Conservation (phyloP, 192 early-diverging fungal species). For the Lunasporangiospora selenospora region DNA sequence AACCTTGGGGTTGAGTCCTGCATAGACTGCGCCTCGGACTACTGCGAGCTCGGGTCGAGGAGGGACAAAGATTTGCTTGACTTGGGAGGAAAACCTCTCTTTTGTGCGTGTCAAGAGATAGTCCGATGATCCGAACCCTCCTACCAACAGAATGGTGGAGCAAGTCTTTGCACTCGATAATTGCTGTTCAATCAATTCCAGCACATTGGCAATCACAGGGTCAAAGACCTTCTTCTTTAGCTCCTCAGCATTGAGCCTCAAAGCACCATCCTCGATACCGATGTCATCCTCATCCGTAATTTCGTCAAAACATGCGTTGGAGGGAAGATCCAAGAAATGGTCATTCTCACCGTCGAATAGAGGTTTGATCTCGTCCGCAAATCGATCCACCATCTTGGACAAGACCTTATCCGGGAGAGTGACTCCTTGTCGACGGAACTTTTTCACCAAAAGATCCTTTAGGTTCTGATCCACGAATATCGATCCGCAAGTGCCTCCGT, state of each 20-base stretch:
- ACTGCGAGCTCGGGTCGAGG: conserved; percentile 30
- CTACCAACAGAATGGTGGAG: conserved; percentile 43
- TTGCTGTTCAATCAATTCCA: conserved; percentile 38
- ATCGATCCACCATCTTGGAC: conserved; percentile 34
- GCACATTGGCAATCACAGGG: conserved; percentile 25
- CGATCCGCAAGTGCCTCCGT: conserved; percentile 40
- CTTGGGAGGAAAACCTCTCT: conserved; percentile 40
- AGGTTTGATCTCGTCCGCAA: conserved; percentile 39
- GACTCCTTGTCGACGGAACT: conserved; percentile 19
- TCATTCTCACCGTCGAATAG: conserved; percentile 46
- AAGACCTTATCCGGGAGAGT: conserved; percentile 27
- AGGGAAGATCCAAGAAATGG: conserved; percentile 30
- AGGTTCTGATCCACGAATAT: conserved; percentile 46
- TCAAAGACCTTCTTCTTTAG: conserved; percentile 49
- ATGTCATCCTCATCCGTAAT: too few species aligned
- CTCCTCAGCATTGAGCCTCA: conserved; percentile 23
- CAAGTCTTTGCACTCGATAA: conserved; percentile 5
- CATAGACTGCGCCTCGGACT: conserved; percentile 52
- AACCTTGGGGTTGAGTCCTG: conserved; percentile 8
- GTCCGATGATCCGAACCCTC: conserved; percentile 52
- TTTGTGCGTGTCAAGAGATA: conserved; percentile 48
- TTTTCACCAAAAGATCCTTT: conserved; percentile 13
- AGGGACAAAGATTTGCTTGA: conserved; percentile 39
- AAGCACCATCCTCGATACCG: conserved; percentile 24
- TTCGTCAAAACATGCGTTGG: too few species aligned